Conservation (phyloP, 768 basidiomycete species). For the Lentinula sp. region DNA sequence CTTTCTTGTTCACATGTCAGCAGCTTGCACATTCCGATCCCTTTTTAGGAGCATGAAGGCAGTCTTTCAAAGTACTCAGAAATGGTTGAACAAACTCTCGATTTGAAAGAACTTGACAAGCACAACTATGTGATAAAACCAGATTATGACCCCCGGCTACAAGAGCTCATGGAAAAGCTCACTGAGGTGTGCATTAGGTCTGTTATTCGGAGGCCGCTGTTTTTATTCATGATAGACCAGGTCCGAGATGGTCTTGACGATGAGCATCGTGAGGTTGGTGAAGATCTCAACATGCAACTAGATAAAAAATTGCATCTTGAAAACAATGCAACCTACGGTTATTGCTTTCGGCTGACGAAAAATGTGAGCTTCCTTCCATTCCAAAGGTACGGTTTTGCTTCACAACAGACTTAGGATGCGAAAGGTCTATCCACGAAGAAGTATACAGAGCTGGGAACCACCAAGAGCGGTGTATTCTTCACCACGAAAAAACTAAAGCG, state of each 20-base stretch:
- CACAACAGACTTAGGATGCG: slow-evolving; percentile 57
- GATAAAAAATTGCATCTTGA: slow-evolving; percentile 97
- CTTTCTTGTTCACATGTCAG: background rate
- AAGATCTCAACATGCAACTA: slow-evolving; percentile 72
- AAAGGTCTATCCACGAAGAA: slow-evolving; percentile 55
- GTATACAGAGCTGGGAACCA: slow-evolving; percentile 80
- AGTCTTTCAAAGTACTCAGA: slow-evolving; percentile 76
- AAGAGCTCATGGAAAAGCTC: slow-evolving; percentile 64
- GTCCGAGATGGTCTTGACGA: slow-evolving; percentile 76
- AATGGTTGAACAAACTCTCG: slow-evolving; percentile 96
- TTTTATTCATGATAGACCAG: slow-evolving; percentile 17
- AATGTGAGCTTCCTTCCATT: slow-evolving; percentile 40
- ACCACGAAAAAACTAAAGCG: slow-evolving; percentile 71
- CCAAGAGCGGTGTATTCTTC: slow-evolving; percentile 86
- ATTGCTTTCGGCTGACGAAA: slow-evolving; percentile 90
- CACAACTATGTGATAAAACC: slow-evolving; percentile 92
- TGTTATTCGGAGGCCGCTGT: background rate
- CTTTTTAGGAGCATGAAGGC: slow-evolving; percentile 47
- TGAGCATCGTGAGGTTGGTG: slow-evolving; percentile 67
- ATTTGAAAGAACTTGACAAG: slow-evolving; percentile 76
- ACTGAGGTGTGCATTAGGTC: slow-evolving; percentile 31
- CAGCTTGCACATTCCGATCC: background rate
- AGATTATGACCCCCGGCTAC: slow-evolving; percentile 77
- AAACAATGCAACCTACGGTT: slow-evolving; percentile 83
- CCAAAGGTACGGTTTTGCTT: background rate